Evolutionary conservation across 2,329 filamentous ascomycete species (phyloP), one percentile per base, ranked within the genome.

Genomic region (Dactylellina parvicollis): DNA sequence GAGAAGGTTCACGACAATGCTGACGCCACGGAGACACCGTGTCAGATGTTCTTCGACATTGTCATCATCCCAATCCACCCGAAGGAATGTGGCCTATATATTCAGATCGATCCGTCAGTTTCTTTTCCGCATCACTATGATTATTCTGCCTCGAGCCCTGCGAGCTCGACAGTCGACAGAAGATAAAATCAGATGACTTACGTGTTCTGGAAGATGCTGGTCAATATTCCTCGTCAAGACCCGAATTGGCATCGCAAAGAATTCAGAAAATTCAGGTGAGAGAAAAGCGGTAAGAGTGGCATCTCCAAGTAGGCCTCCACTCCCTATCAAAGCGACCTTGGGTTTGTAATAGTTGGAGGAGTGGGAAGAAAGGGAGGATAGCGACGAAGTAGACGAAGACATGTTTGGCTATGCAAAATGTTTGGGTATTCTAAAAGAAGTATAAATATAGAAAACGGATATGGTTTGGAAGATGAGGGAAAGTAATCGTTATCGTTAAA

Each of bases 21-120:
- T 66, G 28, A 66, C 54, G 20, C 69, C 69, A 44, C 69, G 60
- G 12, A 73, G 60, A 32, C 54, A 60, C 12, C 60, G 34, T 32
- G 60, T 66, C 32, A 73, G 46, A 60, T 73, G 49, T 40, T 73
- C 54, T 55, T 73, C 69, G 26, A 73, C 34, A 61, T 73, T 56
- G 30, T 65, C 69, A 49, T 73, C 69, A 26, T 73, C 69, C 69
- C 69, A 73, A 50, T 73, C 60, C 32, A 73, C 60, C 8, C 60
- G 52, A 44, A 65, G 12, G 24, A 60, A 73, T 7, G 69, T 73
- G 3, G 60, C 60, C 69, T 73, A 65, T 73, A 61, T 66, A 66
- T 55, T 26, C 26, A 64, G 28, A 40, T 20, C 34, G 16, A 57
- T 52, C 52, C 46, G 34, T 60, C 52, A 67, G 62, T 67, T 52